phyloP scores from a whole-genome alignment of 352 stramenopile species.

The Aphanomyces stellatus region DNA sequence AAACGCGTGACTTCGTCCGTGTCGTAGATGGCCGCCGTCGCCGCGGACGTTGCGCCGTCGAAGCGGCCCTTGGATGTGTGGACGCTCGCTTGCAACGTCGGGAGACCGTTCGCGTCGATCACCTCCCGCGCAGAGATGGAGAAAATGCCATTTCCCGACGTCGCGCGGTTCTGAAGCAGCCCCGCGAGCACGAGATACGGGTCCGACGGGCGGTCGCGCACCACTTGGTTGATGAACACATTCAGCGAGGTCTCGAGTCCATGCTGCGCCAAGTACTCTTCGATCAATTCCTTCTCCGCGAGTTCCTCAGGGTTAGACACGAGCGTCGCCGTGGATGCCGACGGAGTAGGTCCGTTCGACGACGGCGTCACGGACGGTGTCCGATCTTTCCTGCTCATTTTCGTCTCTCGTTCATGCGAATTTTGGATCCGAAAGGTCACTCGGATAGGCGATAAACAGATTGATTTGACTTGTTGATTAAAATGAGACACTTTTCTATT shows the following conservation, averaged over 20 bases:
- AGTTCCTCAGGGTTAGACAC: slow-evolving; percentile 22
- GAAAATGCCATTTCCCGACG: slow-evolving; percentile 54
- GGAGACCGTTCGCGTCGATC: slow-evolving; percentile 32
- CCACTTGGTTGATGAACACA: slow-evolving; percentile 61
- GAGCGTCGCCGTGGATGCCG: neutral
- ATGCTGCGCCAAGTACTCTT: slow-evolving; percentile 64
- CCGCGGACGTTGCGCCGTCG: slow-evolving; percentile 35
- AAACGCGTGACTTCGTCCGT: slow-evolving; percentile 28
- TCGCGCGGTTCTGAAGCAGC: slow-evolving; percentile 48
- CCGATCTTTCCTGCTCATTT: slow-evolving; percentile 6
- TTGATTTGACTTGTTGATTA: no score
- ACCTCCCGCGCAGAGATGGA: slow-evolving; percentile 50
- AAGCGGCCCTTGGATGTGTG: slow-evolving; percentile 68
- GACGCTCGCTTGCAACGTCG: slow-evolving; percentile 41
- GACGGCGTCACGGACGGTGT: neutral
- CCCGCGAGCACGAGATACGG: slow-evolving; percentile 62
- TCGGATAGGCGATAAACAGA: no score
- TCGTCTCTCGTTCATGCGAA: neutral
- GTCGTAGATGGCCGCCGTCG: slow-evolving; percentile 32
- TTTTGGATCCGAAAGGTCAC: no score
- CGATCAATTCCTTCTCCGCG: slow-evolving; percentile 61
- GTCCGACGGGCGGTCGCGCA: slow-evolving; percentile 49
- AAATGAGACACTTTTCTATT: no score
- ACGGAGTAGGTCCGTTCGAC: neutral
- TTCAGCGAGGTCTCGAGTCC: slow-evolving; percentile 57